Base-by-base conservation (phyloP, 768 basidiomycete species). In the Baorangia bicolor region DNA sequence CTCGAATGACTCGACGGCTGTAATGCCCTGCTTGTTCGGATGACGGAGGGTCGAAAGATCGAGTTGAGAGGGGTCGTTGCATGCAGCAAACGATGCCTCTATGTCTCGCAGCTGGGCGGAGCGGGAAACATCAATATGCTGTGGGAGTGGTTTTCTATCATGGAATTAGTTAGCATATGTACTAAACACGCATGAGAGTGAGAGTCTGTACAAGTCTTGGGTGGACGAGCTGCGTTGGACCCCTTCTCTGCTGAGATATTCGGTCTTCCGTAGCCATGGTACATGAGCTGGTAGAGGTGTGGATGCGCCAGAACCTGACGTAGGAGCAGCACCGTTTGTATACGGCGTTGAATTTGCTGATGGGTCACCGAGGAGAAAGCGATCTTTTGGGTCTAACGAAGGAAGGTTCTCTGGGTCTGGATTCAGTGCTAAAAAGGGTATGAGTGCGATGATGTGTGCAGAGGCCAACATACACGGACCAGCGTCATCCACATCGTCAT, bases 201-300 rank as follows among this genome's bases (percentile, higher is more conserved):
- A 30, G 30, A 23, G 13, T 20, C 75, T 81, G 60, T 63, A 90
- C 90, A 78, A 69, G 69, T 91, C 90, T 38, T 81, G 78, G 27
- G 66, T 18, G 53, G 64, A 70, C 23, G 60, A 74, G 55, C 57
- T 70, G 66, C 69, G 84, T 68, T 59, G 78, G 63, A 51, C 79
- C 70, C 74, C 84, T 74, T 81, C 79, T 61, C 88, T 74, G 55
- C 84, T 87, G 51, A 95, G 81, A 64, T 97, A 95, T 64, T 94
- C 94, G 0, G 94, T 96, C 69, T 90, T 93, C 49, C 95, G 81
- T 49, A 98, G 77, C 95, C 95, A 98, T 1, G 92, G 80, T 12
- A 97, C 94, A 54, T 92, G 80, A 8, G 75, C 79, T 10, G 81
- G 74, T 21, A 70, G 63, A 44, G 84, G 79, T 46, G 80, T 74